Percentiles rank a stretch among this genome's conserved stretches.
Evolutionary conservation across 768 basidiomycete species (phyloP).

Genomic region (Goffeauzyma gilvescens): DNA sequence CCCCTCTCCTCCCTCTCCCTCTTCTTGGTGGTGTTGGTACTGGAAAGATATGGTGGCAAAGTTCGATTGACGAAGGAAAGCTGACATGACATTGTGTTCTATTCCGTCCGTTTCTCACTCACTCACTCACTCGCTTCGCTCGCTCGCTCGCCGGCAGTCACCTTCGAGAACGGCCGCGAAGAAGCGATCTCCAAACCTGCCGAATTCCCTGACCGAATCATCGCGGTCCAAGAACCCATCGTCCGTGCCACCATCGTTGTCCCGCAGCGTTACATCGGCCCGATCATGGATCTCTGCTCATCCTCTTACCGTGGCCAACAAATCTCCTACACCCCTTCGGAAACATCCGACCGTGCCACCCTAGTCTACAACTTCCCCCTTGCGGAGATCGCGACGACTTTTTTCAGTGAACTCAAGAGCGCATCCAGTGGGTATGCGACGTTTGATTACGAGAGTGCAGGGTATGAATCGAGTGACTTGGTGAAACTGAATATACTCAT

Average conservation of each 20-base stretch:
- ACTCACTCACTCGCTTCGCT: too few relatives aligned
- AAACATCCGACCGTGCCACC: conserved; percentile 45
- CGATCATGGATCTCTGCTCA: conserved; percentile 92
- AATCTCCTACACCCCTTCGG: conserved; percentile 66
- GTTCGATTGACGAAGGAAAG: too few relatives aligned
- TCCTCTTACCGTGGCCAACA: conserved; percentile 65
- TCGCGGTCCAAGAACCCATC: conserved; percentile 72
- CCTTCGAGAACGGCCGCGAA: conserved; percentile 48
- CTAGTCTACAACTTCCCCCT: conserved; percentile 69
- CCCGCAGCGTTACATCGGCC: conserved; percentile 63
- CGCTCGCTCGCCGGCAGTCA: too few relatives aligned
- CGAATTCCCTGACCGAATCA: conserved; percentile 74
- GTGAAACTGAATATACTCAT: conserved; percentile 85
- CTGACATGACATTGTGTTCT: too few relatives aligned
- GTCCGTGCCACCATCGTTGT: conserved; percentile 76
- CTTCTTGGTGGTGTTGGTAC: too few relatives aligned
- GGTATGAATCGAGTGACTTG: conserved; percentile 61
- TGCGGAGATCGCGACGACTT: conserved; percentile 81
- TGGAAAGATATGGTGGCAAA: too few relatives aligned
- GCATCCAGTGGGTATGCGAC: conserved; percentile 34
- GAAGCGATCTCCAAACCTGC: conserved; percentile 70
- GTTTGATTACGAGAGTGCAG: conserved; percentile 77
- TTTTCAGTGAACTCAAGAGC: conserved; percentile 86
- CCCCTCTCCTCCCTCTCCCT: too few relatives aligned
- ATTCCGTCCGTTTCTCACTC: too few relatives aligned